Evolutionary conservation across 1,284 basidiomycete species (phyloP), one percentile per base, ranked within the genome.

Genomic region (Pterulicium gracile): DNA sequence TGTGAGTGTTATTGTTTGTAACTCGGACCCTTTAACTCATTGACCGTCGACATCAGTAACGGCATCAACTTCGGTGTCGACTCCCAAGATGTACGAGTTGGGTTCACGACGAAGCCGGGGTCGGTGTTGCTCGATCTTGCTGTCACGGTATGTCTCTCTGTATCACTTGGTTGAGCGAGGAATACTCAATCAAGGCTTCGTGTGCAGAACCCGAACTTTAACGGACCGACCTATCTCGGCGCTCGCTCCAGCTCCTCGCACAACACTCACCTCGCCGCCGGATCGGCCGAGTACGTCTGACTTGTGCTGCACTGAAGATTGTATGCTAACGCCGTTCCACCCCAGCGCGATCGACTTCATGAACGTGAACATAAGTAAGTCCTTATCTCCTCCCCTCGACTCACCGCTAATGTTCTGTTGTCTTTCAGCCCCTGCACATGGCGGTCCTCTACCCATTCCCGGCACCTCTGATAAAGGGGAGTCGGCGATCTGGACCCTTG

Each of bases 231-330:
- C n/a, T 39, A 39, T 18, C 36, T 39, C 36, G 36, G 36, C 36
- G 36, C 36, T 4, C 36, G 36, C 7, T 39, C 36, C 7, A 15
- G n/a, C 5, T 39, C 36, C 19, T 4, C 19, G n/a, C 19, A 39
- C 15, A 39, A 4, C 15, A 5, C 7, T 4, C 36, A 39, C 19
- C 36, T 39, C 7, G 36, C 36, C 19, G n/a, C 36, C 15, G 36
- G 36, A 39, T 39, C 36, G 15, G 36, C 36, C n/a, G 36, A 39
- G 36, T 39, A 39, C 36, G 36, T 39, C 19, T 39, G 7, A 39
- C 15, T 4, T 39, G 36, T 39, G 19, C 19, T 32, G 27, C 7
- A 17, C 15, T 39, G 36, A 39, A 15, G n/a, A 17, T 17, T 17
- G 27, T 10, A 10, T 32, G 7, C 5, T 39, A 5, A 39, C 19